A percentile compares a stretch with the other conserved stretches of the same genome.
These are phyloP conservation scores for Cercospora sp. DNA, from an alignment of 2,329 filamentous ascomycete genomes.

Conservation along the genomic window DNA sequence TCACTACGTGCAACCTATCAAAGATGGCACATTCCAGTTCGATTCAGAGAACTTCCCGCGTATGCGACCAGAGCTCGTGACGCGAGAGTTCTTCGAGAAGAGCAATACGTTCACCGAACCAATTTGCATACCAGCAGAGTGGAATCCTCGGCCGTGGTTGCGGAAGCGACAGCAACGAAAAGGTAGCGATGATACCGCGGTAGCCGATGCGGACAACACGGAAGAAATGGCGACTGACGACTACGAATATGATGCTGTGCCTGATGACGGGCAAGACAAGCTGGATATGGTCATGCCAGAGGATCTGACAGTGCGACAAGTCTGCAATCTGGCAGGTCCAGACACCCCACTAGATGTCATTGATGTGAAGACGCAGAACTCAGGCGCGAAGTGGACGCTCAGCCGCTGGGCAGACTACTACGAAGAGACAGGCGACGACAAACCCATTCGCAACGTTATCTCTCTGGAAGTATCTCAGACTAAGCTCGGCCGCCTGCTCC, in stretches of 20 bases:
- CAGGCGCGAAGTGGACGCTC: slow-evolving; percentile 65
- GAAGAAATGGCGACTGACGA: slow-evolving; percentile 39
- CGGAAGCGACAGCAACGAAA: slow-evolving; percentile 15
- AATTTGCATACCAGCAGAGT: slow-evolving; percentile 63
- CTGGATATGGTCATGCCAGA: slow-evolving; percentile 69
- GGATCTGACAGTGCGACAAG: slow-evolving; percentile 62
- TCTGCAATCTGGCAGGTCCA: slow-evolving; percentile 64
- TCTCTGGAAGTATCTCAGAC: slow-evolving; percentile 68
- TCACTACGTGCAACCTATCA: slow-evolving; percentile 68
- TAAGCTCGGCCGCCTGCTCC: slow-evolving; percentile 61
- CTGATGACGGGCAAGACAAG: slow-evolving; percentile 64
- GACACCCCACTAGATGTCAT: slow-evolving; percentile 66
- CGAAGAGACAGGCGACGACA: slow-evolving; percentile 61
- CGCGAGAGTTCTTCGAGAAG: slow-evolving; percentile 63
- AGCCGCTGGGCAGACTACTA: slow-evolving; percentile 68
- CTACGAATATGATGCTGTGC: slow-evolving; percentile 52
- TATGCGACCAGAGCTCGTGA: slow-evolving; percentile 63
- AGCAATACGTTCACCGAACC: slow-evolving; percentile 65
- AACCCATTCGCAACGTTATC: slow-evolving; percentile 68
- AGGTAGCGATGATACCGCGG: slow-evolving; percentile 3
- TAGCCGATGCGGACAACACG: slow-evolving; percentile 35
- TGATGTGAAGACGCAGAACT: slow-evolving; percentile 69
- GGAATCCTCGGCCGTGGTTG: slow-evolving; percentile 57
- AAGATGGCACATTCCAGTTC: slow-evolving; percentile 63
- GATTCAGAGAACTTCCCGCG: slow-evolving; percentile 63